A percentile compares a stretch with the other conserved stretches of the same genome.
These are phyloP conservation scores for Paragyromitra xinjiangensis DNA, from an alignment of 495 filamentous ascomycete genomes.

Conservation along the genomic window DNA sequence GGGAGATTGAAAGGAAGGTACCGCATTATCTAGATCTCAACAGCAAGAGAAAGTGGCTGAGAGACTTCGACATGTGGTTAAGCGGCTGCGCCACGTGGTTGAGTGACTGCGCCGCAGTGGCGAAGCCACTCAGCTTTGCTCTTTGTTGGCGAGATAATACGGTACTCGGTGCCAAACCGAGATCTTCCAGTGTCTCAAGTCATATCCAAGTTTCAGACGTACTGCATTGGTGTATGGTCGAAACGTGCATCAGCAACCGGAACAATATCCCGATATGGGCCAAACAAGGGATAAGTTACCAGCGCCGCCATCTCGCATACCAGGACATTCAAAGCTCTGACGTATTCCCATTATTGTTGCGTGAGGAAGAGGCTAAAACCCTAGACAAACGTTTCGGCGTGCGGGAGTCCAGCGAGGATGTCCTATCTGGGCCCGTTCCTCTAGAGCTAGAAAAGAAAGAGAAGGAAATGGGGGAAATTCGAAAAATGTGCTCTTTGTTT, in stretches of 20 bases:
- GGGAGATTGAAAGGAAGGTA: slow-evolving; percentile 50
- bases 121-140: no score
- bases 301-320: slow-evolving; percentile 53
- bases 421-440: neutral
- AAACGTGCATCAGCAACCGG: slow-evolving; percentile 65
- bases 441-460: neutral
- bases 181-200: neutral
- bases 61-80: no score
- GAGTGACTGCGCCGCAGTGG: no score
- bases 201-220: slow-evolving; percentile 62
- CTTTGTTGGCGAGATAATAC: no score
- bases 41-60: no score
- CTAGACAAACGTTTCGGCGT: slow-evolving; percentile 61
- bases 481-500: slow-evolving; percentile 58
- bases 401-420: neutral
- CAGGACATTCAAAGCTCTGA: slow-evolving; percentile 15
- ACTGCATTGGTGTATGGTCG: slow-evolving; percentile 67
- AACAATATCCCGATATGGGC: slow-evolving; percentile 69
- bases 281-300: slow-evolving; percentile 65
- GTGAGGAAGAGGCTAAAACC: slow-evolving; percentile 62
- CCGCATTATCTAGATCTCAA: no score
- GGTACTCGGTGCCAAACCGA: slow-evolving; percentile 54
- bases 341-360: slow-evolving; percentile 55
- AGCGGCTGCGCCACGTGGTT: no score
- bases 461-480: neutral